Evolutionary conservation across 31 red algal genomes (phyloP).

Genomic region (Bonnemaisonia californica): DNA sequence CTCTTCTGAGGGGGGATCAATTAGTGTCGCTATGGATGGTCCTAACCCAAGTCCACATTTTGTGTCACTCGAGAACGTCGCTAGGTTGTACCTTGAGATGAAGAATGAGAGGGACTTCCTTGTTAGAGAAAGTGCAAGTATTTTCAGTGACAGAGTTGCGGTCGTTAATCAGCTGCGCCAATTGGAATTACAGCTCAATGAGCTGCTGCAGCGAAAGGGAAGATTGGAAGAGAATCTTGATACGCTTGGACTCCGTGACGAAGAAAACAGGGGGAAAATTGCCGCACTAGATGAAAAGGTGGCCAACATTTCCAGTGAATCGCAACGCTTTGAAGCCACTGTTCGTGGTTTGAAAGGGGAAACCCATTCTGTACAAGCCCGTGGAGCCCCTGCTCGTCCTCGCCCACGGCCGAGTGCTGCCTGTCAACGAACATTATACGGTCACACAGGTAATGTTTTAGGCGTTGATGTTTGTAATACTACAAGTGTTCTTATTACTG

Average conservation of each 20-base stretch:
- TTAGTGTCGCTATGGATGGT: constrained; percentile 71
- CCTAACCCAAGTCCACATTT: constrained; percentile 79
- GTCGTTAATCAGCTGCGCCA: constrained; percentile 74
- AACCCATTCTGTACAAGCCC: constrained; percentile 38
- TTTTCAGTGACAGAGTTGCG: constrained; percentile 68
- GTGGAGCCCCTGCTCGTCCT: constrained; percentile 33
- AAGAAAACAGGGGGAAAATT: constrained; percentile 66
- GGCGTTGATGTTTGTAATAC: constrained; percentile 66
- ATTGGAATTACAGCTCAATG: constrained; percentile 72
- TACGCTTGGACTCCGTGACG: constrained; percentile 66
- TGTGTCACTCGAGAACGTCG: constrained; percentile 89
- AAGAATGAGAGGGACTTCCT: constrained; percentile 87
- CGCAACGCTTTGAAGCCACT: constrained; percentile 74
- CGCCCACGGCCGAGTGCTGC: constrained; percentile 54
- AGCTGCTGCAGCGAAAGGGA: constrained; percentile 58
- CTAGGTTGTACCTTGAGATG: constrained; percentile 81
- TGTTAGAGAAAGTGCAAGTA: constrained; percentile 63
- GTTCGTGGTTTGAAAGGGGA: constrained; percentile 73
- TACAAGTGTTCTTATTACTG: constrained; percentile 66
- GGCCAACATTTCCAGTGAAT: constrained; percentile 66
- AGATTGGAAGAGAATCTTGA: constrained; percentile 77
- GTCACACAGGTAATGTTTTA: constrained; percentile 77
- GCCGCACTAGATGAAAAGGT: constrained; percentile 81
- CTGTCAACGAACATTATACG: constrained; percentile 71
- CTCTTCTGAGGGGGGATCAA: constrained; percentile 30